Conservation (phyloP, 257 asterid species). For the Fraxinus anomala region DNA sequence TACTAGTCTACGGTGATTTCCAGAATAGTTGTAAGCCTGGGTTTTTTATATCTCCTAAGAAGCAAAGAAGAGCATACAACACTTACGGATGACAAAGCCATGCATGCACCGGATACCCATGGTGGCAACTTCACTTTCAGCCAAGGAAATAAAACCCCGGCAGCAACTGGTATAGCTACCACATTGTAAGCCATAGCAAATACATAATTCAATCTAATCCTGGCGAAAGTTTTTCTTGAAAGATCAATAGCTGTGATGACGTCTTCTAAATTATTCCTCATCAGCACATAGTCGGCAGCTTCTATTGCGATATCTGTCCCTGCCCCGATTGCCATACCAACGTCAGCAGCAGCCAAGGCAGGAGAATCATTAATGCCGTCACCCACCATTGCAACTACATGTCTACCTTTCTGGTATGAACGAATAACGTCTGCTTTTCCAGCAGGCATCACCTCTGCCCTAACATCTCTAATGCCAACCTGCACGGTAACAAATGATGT, state of each 20-base stretch:
- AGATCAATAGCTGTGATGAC: constrained; percentile 96
- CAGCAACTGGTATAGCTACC: constrained; percentile 85
- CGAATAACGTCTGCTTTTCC: constrained; percentile 89
- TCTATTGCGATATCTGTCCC: constrained; percentile 98
- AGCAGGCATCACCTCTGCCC: constrained; percentile 99
- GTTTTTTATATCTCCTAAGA: constrained; percentile 82
- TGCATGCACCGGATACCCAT: constrained; percentile 98
- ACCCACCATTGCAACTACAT: constrained; percentile 95
- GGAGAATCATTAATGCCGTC: constrained; percentile 99
- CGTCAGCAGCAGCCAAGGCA: constrained; percentile 96
- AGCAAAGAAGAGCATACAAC: constrained; percentile 95
- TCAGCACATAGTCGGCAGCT: constrained; percentile 92
- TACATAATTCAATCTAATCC: constrained; percentile 75
- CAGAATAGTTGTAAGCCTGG: constrained; percentile 82
- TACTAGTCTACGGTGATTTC: constrained; percentile 82
- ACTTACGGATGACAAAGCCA: constrained; percentile 93
- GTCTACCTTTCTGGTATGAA: constrained; percentile 78
- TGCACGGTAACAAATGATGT: constrained; percentile 32
- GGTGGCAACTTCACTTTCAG: constrained; percentile 75
- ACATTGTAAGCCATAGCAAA: constrained; percentile 86
- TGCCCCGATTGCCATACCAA: constrained; percentile 98
- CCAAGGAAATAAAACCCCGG: constrained; percentile 81
- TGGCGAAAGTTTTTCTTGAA: constrained; percentile 75
- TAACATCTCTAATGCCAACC: constrained; percentile 88
- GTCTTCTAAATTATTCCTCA: constrained; percentile 90